Conservation (phyloP, 2,329 filamentous ascomycete species). For the Xylariales sp. region DNA sequence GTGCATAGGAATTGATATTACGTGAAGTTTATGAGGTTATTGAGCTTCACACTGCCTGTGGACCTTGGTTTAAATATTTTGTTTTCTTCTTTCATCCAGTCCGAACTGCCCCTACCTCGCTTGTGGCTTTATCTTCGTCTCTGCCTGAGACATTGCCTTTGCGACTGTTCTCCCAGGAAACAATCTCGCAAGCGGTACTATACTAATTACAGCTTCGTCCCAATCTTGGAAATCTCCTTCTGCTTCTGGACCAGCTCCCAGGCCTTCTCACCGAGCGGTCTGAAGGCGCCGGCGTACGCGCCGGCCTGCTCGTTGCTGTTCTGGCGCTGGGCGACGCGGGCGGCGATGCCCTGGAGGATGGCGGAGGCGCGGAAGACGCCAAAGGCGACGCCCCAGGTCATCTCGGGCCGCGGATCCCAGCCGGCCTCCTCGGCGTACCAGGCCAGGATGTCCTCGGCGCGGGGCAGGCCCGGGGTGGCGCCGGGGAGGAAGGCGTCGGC, state of each 20-base stretch:
- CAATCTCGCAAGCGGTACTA: too few relatives aligned
- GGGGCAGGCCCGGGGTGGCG: slow-evolving; percentile 56
- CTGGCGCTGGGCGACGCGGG: slow-evolving; percentile 73
- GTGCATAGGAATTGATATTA: too few relatives aligned
- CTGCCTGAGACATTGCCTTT: too few relatives aligned
- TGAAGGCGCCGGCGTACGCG: slow-evolving; percentile 33
- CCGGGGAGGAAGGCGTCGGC: slow-evolving; percentile 50
- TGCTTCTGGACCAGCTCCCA: slow-evolving; percentile 4
- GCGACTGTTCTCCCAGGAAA: too few relatives aligned
- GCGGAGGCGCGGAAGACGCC: slow-evolving; percentile 53
- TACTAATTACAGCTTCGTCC: slow-evolving; percentile 3
- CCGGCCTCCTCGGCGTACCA: slow-evolving; percentile 49
- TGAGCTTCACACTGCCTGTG: too few relatives aligned
- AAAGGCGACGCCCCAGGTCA: slow-evolving; percentile 56
- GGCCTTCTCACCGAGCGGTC: slow-evolving; percentile 3
- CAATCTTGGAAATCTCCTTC: not conserved
- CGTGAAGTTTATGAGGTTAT: too few relatives aligned
- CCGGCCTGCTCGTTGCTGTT: slow-evolving; percentile 78
- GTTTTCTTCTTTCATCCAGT: too few relatives aligned
- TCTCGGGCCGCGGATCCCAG: slow-evolving; percentile 60
- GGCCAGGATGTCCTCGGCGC: slow-evolving; percentile 32
- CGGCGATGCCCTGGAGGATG: slow-evolving; percentile 80
- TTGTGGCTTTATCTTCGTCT: too few relatives aligned
- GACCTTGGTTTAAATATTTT: too few relatives aligned
- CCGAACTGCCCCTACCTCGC: too few relatives aligned